phyloP scores from a whole-genome alignment of 2,329 filamentous ascomycete species.

The Neoascochyta sp. region DNA sequence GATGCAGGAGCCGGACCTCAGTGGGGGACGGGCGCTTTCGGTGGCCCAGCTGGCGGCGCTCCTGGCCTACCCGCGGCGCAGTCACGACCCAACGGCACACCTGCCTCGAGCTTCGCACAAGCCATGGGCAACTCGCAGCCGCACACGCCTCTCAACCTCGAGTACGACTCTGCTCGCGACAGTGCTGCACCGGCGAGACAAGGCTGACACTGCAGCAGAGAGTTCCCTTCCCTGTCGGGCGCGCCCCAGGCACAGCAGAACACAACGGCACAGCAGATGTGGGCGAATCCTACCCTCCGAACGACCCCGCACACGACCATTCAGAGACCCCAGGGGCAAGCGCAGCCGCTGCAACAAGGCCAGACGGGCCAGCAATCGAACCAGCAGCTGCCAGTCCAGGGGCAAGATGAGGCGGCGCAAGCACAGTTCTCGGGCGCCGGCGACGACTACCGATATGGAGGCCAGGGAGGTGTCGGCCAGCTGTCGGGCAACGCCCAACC shows the following conservation, averaged over 20 bases:
- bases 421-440: conserved; percentile 51
- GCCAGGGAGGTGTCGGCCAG: conserved; percentile 52
- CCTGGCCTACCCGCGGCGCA: conserved; percentile 50
- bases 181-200: neutral
- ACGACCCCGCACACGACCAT: conserved; percentile 52
- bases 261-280: conserved; percentile 50
- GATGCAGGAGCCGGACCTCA: conserved; percentile 51
- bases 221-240: conserved; percentile 60
- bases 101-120: conserved; percentile 55
- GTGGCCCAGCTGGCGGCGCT: conserved; percentile 51
- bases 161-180: conserved; percentile 50
- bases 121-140: conserved; percentile 53
- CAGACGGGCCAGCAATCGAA: conserved; percentile 38
- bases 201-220: conserved; percentile 43
- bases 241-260: conserved; percentile 55
- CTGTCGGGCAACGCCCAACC: conserved; percentile 50
- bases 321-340: conserved; percentile 51
- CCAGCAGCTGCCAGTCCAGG: conserved; percentile 43
- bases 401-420: conserved; percentile 43
- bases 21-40: conserved; percentile 50
- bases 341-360: conserved; percentile 31
- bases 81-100: conserved; percentile 48
- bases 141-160: conserved; percentile 53
- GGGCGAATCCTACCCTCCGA: conserved; percentile 57
- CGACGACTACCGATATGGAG: conserved; percentile 57